A percentile compares a stretch with the other conserved stretches of the same genome.
These are phyloP conservation scores for Agapanthus africanus DNA, from an alignment of 106 monocot species.

Conservation along the genomic window DNA sequence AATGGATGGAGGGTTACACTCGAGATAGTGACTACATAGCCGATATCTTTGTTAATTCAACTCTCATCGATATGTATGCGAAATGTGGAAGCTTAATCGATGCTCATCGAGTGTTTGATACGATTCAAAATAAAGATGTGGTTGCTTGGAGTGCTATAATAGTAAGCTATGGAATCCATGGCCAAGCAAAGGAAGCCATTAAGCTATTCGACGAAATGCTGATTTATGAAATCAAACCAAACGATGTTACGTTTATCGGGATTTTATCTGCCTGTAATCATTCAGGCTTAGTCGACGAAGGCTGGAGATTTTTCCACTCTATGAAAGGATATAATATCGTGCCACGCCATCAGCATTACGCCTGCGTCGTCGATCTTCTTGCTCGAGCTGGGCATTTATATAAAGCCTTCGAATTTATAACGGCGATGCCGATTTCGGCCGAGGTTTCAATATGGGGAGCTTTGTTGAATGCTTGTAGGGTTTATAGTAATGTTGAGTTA, in stretches of 20 bases:
- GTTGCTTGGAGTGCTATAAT: constrained; percentile 79
- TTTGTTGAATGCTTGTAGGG: constrained; percentile 61
- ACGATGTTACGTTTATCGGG: constrained; percentile 65
- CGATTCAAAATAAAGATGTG: constrained; percentile 41
- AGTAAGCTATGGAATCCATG: constrained; percentile 50
- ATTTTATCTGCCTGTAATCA: constrained; percentile 69
- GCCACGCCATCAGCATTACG: constrained; percentile 58
- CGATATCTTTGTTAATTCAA: constrained; percentile 59
- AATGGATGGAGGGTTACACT: constrained; percentile 44
- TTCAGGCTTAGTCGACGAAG: constrained; percentile 57
- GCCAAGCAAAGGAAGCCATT: constrained; percentile 51
- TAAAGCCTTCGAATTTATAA: constrained; percentile 48
- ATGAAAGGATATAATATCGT: constrained; percentile 51
- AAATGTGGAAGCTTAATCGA: constrained; percentile 55
- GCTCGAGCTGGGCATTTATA: constrained; percentile 51
- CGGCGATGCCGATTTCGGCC: constrained; percentile 61
- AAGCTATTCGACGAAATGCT: constrained; percentile 51
- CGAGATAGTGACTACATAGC: constrained; percentile 19
- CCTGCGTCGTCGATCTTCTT: constrained; percentile 74
- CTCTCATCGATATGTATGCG: constrained; percentile 74
- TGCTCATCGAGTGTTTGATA: constrained; percentile 43
- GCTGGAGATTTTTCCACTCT: constrained; percentile 37
- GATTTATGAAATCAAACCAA: constrained; percentile 31
- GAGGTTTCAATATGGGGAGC: constrained; percentile 69
- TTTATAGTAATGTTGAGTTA: constrained; percentile 42